Percentiles rank a stretch among this genome's conserved stretches.
Conservation (phyloP, 2,329 filamentous ascomycete species). For the Samsoniella hepiali region DNA sequence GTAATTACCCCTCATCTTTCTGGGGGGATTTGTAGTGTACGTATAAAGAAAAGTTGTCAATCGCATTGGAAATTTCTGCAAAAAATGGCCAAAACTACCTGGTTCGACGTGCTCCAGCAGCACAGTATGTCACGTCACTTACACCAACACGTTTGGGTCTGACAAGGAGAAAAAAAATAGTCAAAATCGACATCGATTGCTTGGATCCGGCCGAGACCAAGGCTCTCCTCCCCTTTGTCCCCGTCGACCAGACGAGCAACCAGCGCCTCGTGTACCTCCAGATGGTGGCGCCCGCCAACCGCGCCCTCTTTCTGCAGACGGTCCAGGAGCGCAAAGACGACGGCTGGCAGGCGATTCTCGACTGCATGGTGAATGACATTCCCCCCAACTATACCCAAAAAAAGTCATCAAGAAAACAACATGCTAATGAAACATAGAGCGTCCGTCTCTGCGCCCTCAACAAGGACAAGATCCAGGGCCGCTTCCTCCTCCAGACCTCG, state of each 20-base stretch:
- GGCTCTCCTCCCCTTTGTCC: slow-evolving; percentile 7
- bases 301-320: slow-evolving; percentile 6
- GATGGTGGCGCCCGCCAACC: slow-evolving; percentile 11
- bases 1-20: too few species aligned
- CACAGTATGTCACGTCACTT: slow-evolving; percentile 5
- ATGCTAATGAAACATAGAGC: slow-evolving; percentile 1
- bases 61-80: background rate
- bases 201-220: slow-evolving; percentile 26
- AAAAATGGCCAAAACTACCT: slow-evolving; percentile 5
- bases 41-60: too few species aligned
- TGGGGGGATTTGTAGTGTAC: too few species aligned
- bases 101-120: slow-evolving; percentile 14
- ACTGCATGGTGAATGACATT: slow-evolving; percentile 29
- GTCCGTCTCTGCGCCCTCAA: slow-evolving; percentile 24
- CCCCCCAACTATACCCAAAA: slow-evolving; percentile 43
- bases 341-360: slow-evolving; percentile 24
- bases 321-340: slow-evolving; percentile 19
- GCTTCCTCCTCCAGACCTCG: slow-evolving; percentile 26
- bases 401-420: background rate
- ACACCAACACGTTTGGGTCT: background rate
- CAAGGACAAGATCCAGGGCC: slow-evolving; percentile 22
- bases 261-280: slow-evolving; percentile 6
- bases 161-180: background rate
- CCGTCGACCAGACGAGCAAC: slow-evolving; percentile 15
- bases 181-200: slow-evolving; percentile 17